A percentile compares a stretch with the other conserved stretches of the same genome.
Evolutionary conservation across 306 rosid species (phyloP).

Genomic region (Arachis hypogaea): DNA sequence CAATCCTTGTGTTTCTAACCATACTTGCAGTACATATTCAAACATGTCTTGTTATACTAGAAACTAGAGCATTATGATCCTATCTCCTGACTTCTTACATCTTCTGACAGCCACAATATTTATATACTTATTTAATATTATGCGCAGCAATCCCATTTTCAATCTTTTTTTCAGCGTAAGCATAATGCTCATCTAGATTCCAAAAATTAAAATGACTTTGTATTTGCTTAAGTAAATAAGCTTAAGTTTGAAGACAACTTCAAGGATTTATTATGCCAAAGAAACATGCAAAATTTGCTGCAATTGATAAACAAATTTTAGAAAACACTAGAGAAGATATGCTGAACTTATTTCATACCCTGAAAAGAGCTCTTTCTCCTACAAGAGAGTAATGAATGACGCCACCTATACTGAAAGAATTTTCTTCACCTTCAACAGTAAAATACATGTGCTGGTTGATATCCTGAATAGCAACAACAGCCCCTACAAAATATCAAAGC

Average conservation of each 20-base stretch:
- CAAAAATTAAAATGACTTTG: slow-evolving; percentile 9
- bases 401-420: slow-evolving; percentile 64
- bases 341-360: slow-evolving; percentile 55
- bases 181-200: background rate
- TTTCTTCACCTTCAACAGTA: slow-evolving; percentile 72
- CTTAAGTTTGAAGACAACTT: slow-evolving; percentile 7
- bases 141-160: background rate
- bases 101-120: background rate
- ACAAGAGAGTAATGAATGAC: slow-evolving; percentile 84
- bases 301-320: slow-evolving; percentile 4
- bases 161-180: background rate
- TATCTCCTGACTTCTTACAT: background rate
- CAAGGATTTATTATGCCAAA: slow-evolving; percentile 6
- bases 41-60: background rate
- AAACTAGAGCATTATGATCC: background rate
- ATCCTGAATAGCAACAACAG: slow-evolving; percentile 91
- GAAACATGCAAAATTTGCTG: slow-evolving; percentile 19
- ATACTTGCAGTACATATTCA: background rate
- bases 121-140: background rate
- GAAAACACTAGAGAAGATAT: background rate
- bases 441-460: slow-evolving; percentile 83
- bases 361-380: slow-evolving; percentile 92
- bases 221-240: slow-evolving; percentile 22
- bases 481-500: slow-evolving; percentile 61
- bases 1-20: background rate